Base-by-base conservation (phyloP, 2,329 filamentous ascomycete species). In the Cucurbitaria berberidis region DNA sequence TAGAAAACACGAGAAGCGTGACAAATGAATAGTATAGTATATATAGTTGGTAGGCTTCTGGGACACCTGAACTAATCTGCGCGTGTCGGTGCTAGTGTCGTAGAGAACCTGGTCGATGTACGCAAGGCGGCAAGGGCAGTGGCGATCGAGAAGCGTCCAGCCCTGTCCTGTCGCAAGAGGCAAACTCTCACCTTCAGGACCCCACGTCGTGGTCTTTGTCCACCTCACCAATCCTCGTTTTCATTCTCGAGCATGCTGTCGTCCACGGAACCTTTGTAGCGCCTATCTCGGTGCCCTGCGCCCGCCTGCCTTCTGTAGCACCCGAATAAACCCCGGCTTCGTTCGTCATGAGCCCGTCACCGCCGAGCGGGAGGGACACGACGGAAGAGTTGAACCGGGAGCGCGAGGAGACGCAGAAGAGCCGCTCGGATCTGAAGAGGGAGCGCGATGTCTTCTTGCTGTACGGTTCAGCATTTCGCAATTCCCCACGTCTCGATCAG, bases 391-490 rank as follows among this genome's bases (percentile, higher is more conserved):
- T n/a, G 11, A 56, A 46, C 18, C 45, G 27, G 13, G 36, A 46
- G 15, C 53, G 45, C 30, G 30, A 34, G 15, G 13, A 34, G 30
- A n/a, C 13, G 5, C 30, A 15, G 13, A 34, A 8, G 11, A 15
- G 16, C 13, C 30, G 30, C 30, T 15, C 59, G 19, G 62, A 62
- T 38, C 51, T 57, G 44, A 66, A 57, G 40, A 64, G 69, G 45
- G 63, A 69, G 32, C 67, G 64, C 29, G 68, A 71, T 21, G 63
- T 72, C 10, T 51, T 61, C 10, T 51, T 64, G 42, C 54, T 64
- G 13, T 72, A 71, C 41, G 62, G 64, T 35, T 47, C 65, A 26
- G 60, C 67, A 5, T 66, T 68, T 41, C 62, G 59, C 39, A 55
- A 67, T 18, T 59, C 70, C 13, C 62, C 58, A 19, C 51, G 48